These are phyloP conservation scores for Saturnispora mendoncae DNA, from an alignment of 805 yeast genomes.

Conservation along the genomic window DNA sequence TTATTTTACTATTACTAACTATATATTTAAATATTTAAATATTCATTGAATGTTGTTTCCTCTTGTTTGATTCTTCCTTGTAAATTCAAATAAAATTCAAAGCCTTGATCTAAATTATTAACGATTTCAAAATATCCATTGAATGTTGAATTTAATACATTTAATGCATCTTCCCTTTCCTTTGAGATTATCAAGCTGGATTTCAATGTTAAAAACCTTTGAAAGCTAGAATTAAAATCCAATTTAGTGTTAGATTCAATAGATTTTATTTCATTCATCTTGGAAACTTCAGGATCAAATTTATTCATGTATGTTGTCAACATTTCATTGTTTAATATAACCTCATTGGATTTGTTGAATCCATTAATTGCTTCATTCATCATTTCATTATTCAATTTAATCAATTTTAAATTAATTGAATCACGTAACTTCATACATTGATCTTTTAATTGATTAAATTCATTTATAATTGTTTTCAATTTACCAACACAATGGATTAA, in stretches of 20 bases:
- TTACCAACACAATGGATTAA: constrained; percentile 27
- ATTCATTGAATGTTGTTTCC: not conserved
- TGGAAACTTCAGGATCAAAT: constrained; percentile 43
- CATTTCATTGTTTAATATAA: constrained; percentile 15
- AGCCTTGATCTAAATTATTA: constrained; percentile 57
- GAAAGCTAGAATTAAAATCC: constrained; percentile 28
- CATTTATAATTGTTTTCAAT: constrained; percentile 29
- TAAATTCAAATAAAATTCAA: constrained; percentile 63
- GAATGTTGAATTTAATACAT: constrained; percentile 41
- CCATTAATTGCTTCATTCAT: constrained; percentile 21
- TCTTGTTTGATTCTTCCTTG: constrained; percentile 5
- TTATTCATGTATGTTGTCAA: constrained; percentile 36
- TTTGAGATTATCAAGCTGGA: constrained; percentile 26
- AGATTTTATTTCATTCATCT: constrained; percentile 34
- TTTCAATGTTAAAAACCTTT: constrained; percentile 26
- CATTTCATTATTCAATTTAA: constrained; percentile 40
- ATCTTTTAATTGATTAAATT: constrained; percentile 26
- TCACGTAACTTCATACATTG: constrained; percentile 35
- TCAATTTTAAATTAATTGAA: constrained; percentile 36
- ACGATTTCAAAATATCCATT: constrained; percentile 46
- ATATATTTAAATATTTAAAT: not conserved
- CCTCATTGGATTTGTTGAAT: constrained; percentile 18
- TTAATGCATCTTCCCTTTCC: constrained; percentile 42
- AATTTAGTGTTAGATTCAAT: constrained; percentile 26
- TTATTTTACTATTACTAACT: too few relatives aligned